A percentile compares a stretch with the other conserved stretches of the same genome.
These are phyloP conservation scores for Cryphonectria naterciae DNA, from an alignment of 2,329 filamentous ascomycete genomes.

Conservation along the genomic window DNA sequence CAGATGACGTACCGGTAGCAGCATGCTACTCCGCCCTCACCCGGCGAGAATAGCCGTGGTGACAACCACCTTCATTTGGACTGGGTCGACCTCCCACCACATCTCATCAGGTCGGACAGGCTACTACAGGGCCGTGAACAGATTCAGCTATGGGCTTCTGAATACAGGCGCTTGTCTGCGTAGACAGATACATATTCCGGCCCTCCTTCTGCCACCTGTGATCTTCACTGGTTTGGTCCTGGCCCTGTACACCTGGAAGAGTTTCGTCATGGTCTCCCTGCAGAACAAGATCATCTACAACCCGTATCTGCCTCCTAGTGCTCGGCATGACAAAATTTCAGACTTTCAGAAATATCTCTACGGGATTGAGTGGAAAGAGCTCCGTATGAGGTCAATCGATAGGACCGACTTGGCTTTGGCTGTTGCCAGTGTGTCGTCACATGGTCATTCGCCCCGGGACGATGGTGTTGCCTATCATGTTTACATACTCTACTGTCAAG, in stretches of 20 bases:
- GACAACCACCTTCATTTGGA: not conserved
- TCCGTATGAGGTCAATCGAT: constrained; percentile 63
- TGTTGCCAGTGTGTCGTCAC: constrained; percentile 49
- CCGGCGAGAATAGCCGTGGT: constrained; percentile 3
- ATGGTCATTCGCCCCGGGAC: constrained; percentile 2
- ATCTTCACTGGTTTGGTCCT: constrained; percentile 69
- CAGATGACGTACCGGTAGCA: constrained; percentile 15
- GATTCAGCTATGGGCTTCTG: constrained; percentile 16
- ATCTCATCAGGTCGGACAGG: not conserved
- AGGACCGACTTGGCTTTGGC: constrained; percentile 67
- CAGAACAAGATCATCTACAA: constrained; percentile 86
- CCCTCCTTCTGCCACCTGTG: constrained; percentile 64
- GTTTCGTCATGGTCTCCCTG: constrained; percentile 74
- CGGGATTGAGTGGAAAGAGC: constrained; percentile 70
- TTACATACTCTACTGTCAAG: constrained; percentile 63
- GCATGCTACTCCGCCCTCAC: constrained; percentile 26
- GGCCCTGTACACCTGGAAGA: constrained; percentile 68
- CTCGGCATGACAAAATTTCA: constrained; percentile 67
- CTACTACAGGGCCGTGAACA: not conserved
- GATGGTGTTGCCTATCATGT: constrained; percentile 37
- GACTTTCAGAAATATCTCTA: constrained; percentile 64
- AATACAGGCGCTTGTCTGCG: constrained; percentile 23
- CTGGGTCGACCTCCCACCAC: constrained; percentile 31
- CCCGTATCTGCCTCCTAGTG: constrained; percentile 73
- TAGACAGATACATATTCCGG: constrained; percentile 42